phyloP scores from a whole-genome alignment of 305 asterid genomes.

The Solanum chacoense region DNA sequence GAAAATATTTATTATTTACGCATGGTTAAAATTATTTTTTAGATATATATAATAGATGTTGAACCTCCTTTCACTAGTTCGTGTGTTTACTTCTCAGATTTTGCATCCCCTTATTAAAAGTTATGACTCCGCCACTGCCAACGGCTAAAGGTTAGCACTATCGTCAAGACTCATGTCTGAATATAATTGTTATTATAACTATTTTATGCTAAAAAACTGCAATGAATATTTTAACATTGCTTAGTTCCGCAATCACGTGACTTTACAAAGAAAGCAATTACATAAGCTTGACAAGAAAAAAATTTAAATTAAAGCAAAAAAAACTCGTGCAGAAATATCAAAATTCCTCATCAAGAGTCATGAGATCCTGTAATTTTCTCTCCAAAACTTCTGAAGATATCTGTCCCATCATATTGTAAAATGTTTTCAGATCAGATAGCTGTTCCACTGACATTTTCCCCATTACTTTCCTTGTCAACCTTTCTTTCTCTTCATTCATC shows the following conservation, averaged over 20 bases:
- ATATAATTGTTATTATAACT: background rate
- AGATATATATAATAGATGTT: too few relatives aligned
- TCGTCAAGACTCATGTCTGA: background rate
- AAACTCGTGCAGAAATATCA: background rate
- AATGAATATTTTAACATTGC: background rate
- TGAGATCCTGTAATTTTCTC: constrained; percentile 2
- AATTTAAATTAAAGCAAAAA: background rate
- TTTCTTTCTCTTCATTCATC: constrained; percentile 6
- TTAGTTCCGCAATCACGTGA: background rate
- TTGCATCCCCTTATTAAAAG: too few relatives aligned
- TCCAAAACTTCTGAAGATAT: constrained; percentile 8
- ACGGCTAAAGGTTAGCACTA: background rate
- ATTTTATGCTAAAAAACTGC: background rate
- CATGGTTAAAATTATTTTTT: too few relatives aligned
- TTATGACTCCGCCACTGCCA: too few relatives aligned
- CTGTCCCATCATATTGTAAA: constrained; percentile 15
- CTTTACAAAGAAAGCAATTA: background rate
- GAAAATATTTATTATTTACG: too few relatives aligned
- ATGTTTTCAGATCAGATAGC: constrained; percentile 6
- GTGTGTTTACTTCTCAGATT: too few relatives aligned
- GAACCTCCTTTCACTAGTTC: too few relatives aligned
- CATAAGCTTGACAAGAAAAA: background rate
- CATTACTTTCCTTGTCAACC: constrained; percentile 7
- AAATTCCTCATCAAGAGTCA: background rate
- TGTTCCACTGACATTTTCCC: constrained; percentile 11